These are phyloP conservation scores for Naganishia cerealis DNA, from an alignment of 1,284 basidiomycete species.

Conservation along the genomic window DNA sequence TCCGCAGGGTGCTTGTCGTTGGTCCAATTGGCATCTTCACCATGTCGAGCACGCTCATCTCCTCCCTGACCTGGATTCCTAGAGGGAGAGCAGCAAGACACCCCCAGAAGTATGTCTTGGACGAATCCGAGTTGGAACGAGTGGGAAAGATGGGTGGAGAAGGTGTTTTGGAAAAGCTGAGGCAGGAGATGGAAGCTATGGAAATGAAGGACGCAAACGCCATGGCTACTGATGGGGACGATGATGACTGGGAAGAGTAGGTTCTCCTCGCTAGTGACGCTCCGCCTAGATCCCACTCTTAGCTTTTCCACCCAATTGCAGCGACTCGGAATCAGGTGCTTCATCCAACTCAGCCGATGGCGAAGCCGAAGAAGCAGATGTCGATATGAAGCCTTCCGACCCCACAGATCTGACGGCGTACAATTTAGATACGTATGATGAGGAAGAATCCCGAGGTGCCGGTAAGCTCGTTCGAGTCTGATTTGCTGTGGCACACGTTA, in stretches of 20 bases:
- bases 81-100: slow-evolving; percentile 74
- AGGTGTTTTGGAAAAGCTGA: slow-evolving; percentile 77
- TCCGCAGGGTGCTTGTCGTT: too few relatives aligned
- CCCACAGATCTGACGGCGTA: slow-evolving; percentile 84
- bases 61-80: slow-evolving; percentile 70
- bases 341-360: slow-evolving; percentile 38
- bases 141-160: slow-evolving; percentile 84
- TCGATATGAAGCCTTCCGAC: slow-evolving; percentile 52
- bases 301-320: slow-evolving; percentile 10
- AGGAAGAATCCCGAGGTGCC: slow-evolving; percentile 67
- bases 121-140: slow-evolving; percentile 85
- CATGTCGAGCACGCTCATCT: slow-evolving; percentile 55
- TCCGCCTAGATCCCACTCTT: neutral
- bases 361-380: slow-evolving; percentile 57
- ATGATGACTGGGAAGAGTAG: slow-evolving; percentile 74
- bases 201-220: slow-evolving; percentile 61
- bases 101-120: slow-evolving; percentile 84
- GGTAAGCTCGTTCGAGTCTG: slow-evolving; percentile 55
- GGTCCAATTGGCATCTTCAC: neutral
- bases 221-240: slow-evolving; percentile 56
- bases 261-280: slow-evolving; percentile 49
- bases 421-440: slow-evolving; percentile 89
- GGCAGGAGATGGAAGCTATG: slow-evolving; percentile 73
- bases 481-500: neutral
- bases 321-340: slow-evolving; percentile 33